phyloP scores from a whole-genome alignment of 31 red algal genomes.

The Porphyra umbilicalis region DNA sequence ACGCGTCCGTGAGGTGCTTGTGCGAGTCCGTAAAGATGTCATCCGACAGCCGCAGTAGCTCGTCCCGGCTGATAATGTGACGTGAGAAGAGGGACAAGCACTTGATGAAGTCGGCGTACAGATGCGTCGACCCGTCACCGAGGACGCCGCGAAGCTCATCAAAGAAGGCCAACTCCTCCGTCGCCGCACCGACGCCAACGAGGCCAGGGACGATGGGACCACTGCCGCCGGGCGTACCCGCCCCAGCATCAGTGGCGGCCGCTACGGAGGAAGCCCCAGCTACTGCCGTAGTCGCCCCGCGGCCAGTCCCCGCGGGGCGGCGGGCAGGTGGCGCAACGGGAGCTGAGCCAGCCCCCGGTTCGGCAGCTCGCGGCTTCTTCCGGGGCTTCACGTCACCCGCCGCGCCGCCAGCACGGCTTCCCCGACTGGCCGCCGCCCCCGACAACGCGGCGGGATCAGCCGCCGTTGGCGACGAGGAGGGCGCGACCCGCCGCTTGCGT shows the following conservation, averaged over 20 bases:
- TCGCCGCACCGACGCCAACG: background rate
- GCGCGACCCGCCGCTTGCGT: background rate
- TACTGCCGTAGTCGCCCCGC: background rate
- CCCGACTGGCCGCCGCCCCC: background rate
- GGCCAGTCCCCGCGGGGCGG: background rate
- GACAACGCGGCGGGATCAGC: background rate
- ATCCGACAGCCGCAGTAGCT: slow-evolving; percentile 79
- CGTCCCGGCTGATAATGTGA: slow-evolving; percentile 62
- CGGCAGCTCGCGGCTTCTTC: background rate
- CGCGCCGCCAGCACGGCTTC: background rate
- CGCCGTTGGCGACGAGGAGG: background rate
- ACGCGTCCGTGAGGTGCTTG: slow-evolving; percentile 48
- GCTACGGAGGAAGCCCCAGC: background rate
- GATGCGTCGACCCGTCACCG: slow-evolving; percentile 27
- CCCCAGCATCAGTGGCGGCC: background rate
- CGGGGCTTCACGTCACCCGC: background rate
- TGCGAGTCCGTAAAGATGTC: slow-evolving; percentile 50
- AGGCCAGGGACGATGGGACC: background rate
- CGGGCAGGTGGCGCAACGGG: background rate
- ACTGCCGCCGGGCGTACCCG: background rate
- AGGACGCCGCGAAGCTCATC: slow-evolving; percentile 56
- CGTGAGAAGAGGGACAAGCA: slow-evolving; percentile 85
- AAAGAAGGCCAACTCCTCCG: slow-evolving; percentile 56
- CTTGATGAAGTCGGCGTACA: slow-evolving; percentile 90
- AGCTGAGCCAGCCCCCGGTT: background rate